Conservation (phyloP, 2,329 filamentous ascomycete genomes). For the Cytospora leucostoma region DNA sequence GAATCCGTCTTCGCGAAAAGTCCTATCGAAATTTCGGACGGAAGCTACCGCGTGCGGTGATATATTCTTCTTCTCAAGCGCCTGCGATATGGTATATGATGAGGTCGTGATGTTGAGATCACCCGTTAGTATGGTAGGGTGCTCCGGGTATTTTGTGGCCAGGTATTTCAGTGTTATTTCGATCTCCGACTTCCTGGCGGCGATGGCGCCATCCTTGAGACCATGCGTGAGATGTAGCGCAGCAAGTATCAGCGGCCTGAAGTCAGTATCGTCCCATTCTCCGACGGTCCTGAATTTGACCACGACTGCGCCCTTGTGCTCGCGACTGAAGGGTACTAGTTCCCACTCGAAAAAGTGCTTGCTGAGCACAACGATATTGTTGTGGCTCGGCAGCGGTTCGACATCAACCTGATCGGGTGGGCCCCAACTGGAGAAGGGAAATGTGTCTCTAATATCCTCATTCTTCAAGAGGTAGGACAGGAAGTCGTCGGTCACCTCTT, state of each 20-base stretch:
- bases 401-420: conserved; percentile 54
- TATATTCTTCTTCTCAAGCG: conserved; percentile 55
- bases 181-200: conserved; percentile 58
- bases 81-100: conserved; percentile 53
- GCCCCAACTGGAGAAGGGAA: conserved; percentile 59
- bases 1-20: conserved; percentile 49
- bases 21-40: conserved; percentile 49
- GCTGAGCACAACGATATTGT: conserved; percentile 64
- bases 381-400: conserved; percentile 58
- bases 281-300: conserved; percentile 42
- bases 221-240: conserved; percentile 64
- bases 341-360: conserved; percentile 57
- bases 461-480: conserved; percentile 56
- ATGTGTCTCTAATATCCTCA: conserved; percentile 47
- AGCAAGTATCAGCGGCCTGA: conserved; percentile 51
- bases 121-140: conserved; percentile 60
- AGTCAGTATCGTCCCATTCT: conserved; percentile 31
- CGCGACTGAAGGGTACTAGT: conserved; percentile 52
- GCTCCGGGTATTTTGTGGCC: conserved; percentile 40
- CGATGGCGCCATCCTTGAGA: conserved; percentile 59
- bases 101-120: conserved; percentile 68
- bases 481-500: conserved; percentile 68
- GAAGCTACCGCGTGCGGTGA: conserved; percentile 48
- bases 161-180: conserved; percentile 52
- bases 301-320: conserved; percentile 60